Evolutionary conservation across 1,139 yeast genomes (phyloP), one percentile per base, ranked within the genome.

Genomic region (Ashbya aceris): DNA sequence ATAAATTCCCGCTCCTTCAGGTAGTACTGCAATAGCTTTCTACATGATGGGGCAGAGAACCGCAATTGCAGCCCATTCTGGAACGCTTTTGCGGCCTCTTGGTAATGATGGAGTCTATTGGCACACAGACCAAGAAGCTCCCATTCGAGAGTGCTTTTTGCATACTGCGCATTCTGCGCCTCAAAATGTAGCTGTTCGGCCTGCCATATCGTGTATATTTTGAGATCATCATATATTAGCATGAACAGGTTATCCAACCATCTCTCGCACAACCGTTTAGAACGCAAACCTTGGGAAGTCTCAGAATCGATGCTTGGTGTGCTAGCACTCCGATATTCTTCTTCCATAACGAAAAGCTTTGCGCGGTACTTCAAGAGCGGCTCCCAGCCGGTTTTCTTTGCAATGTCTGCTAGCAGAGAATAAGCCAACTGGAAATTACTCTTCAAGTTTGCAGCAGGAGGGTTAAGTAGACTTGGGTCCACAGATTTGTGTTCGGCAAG

Each of bases 241-340:
- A 91, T 82, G 62, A 93, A 91, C 47, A 93, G 69, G 55, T 87
- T 85, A 61, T 93, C 99, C 49, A 93, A 73, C 96, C 98, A 89
- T 56, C 97, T 76, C 65, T 93, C 98, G 66, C 98, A 91, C 44
- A 93, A 72, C 49, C 98, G 73, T 58, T 93, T 93, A 58, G 59
- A 49, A 40, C 58, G 57, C 34, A 55, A 41, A 6, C 39, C 74
- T 71, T 49, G 75, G 74, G 59, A 81, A 73, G 26, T 28, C 34
- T 45, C 46, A 26, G 45, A 39, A 12, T 44, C 43, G 32, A 43
- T 60, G 35, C 66, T 51, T 7, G 52, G 49, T 2, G 59, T 47
- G 14, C 65, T 45, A 45, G 58, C 49, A 54, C 55, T 46, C 56
- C 65, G 52, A 55, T 66, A 89, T 56, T 93, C 98, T 55, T 86